Evolutionary conservation across 164 flowering plant species (phyloP).

Genomic region (Paratinospora sagittata): DNA sequence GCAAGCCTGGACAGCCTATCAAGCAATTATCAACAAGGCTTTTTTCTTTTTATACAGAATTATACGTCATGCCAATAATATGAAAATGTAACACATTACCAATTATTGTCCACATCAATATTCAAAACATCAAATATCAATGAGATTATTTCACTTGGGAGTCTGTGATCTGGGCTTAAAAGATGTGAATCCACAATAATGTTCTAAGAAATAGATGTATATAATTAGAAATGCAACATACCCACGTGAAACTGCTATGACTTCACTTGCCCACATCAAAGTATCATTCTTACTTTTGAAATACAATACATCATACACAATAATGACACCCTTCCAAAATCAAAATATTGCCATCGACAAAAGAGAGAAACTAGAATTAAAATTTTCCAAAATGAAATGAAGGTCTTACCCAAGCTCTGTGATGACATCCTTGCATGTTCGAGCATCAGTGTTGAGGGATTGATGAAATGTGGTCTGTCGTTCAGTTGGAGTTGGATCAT

Average conservation of each 20-base stretch:
- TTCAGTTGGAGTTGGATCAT: constrained; percentile 65
- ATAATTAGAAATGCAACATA: no score
- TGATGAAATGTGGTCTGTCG: constrained; percentile 43
- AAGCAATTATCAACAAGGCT: no score
- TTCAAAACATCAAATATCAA: no score
- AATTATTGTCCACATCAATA: neutral
- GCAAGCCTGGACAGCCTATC: no score
- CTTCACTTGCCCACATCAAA: no score
- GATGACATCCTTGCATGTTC: constrained; percentile 93
- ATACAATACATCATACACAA: neutral
- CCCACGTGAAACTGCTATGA: no score
- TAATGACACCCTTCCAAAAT: neutral
- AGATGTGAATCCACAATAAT: neutral
- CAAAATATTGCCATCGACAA: neutral
- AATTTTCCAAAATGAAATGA: neutral
- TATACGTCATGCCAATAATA: no score
- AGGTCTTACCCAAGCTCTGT: constrained; percentile 86
- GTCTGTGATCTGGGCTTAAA: neutral
- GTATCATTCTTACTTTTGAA: no score
- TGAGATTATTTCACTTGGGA: neutral
- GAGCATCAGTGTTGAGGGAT: constrained; percentile 79
- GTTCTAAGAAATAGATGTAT: neutral
- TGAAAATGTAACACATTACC: neutral
- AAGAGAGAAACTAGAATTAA: constrained; percentile 1
- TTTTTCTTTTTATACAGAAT: no score